Conservation (phyloP, 176 grass and related monocot species). For the Pharus latifolius region DNA sequence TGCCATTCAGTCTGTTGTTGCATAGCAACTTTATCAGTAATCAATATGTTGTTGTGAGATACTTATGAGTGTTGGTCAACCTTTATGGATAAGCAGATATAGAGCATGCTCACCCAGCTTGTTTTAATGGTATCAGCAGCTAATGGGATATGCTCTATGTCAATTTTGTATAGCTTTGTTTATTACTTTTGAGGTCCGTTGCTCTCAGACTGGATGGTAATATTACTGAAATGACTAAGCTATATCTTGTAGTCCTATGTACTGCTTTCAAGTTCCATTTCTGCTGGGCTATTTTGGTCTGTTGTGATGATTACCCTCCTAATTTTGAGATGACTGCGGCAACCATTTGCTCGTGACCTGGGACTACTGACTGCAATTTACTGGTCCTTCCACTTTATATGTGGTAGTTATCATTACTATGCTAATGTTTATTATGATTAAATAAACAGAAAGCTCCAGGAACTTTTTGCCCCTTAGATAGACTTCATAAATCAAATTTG, state of each 20-base stretch:
- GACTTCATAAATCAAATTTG: neutral
- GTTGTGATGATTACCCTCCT: neutral
- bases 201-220: neutral
- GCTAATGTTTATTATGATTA: neutral
- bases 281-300: neutral
- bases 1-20: neutral
- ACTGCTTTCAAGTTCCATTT: too few species aligned
- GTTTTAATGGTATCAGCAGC: neutral
- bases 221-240: neutral
- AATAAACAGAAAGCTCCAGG: neutral
- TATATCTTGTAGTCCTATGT: neutral
- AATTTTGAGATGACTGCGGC: neutral
- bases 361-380: neutral
- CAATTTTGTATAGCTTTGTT: neutral
- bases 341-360: neutral
- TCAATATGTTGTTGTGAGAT: neutral
- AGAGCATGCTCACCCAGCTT: neutral
- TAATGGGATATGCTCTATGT: neutral
- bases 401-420: neutral
- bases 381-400: neutral
- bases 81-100: neutral
- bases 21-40: neutral
- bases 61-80: neutral
- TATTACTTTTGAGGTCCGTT: neutral
- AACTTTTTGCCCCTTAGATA: neutral